Conservation (phyloP, 441 rosid species). For the Adansonia gregorii region DNA sequence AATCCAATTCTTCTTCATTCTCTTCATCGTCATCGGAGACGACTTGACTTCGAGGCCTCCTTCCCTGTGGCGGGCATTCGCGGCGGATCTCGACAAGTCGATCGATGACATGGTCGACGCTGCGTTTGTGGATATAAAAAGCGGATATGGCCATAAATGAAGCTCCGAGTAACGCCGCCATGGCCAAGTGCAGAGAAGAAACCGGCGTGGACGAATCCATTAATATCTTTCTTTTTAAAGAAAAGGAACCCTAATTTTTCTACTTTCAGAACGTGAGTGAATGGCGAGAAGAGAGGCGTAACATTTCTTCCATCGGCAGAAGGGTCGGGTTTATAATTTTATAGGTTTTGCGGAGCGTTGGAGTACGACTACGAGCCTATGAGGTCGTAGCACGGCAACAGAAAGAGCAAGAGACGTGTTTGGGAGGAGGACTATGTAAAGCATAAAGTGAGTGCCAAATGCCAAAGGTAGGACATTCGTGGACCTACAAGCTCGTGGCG, state of each 20-base stretch:
- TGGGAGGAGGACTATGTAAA: neutral
- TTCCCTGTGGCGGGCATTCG: neutral
- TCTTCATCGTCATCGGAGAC: conserved; percentile 23
- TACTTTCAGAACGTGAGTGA: neutral
- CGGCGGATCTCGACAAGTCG: conserved; percentile 51
- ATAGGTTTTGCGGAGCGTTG: neutral
- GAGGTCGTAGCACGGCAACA: neutral
- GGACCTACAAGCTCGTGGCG: neutral
- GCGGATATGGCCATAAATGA: conserved; percentile 70
- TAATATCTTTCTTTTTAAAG: neutral
- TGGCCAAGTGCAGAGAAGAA: conserved; percentile 52
- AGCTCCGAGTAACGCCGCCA: conserved; percentile 78
- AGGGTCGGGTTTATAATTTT: neutral
- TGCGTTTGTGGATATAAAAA: conserved; percentile 62
- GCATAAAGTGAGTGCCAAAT: neutral
- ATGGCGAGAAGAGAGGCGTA: neutral
- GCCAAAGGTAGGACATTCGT: neutral
- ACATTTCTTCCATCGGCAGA: neutral
- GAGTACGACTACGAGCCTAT: neutral
- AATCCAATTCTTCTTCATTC: conserved; percentile 19
- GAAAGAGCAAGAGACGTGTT: neutral
- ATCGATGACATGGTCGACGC: conserved; percentile 64
- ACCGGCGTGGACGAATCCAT: conserved; percentile 38
- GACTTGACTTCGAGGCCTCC: conserved; percentile 20
- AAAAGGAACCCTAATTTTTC: conserved; percentile 27